Evolutionary conservation across 441 rosid species (phyloP).

Genomic region (Pelargonium citronellum): DNA sequence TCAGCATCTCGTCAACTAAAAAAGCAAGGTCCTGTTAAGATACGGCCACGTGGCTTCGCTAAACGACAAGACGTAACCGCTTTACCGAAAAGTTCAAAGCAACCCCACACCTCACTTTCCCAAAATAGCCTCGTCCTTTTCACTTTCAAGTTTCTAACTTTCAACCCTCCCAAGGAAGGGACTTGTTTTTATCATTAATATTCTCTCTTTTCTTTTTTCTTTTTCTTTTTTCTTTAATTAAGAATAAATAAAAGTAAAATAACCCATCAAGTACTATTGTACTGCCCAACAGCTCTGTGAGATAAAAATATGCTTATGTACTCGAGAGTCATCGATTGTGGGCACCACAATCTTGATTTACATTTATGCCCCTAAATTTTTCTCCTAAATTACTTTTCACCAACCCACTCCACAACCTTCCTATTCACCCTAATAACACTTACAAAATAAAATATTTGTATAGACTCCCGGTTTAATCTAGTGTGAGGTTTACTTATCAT

Average conservation of each 20-base stretch:
- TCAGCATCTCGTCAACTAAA: too few relatives aligned
- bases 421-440: too few relatives aligned
- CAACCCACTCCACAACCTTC: too few relatives aligned
- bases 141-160: not conserved
- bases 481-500: too few relatives aligned
- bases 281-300: not conserved
- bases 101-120: not conserved
- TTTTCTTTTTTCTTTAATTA: not conserved
- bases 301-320: not conserved
- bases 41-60: not conserved
- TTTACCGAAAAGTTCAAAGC: not conserved
- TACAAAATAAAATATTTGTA: too few relatives aligned
- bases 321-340: not conserved
- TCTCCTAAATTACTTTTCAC: slow-evolving; percentile 6
- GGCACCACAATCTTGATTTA: not conserved
- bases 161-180: not conserved
- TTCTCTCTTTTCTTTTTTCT: not conserved
- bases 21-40: too few relatives aligned
- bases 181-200: not conserved
- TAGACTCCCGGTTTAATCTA: too few relatives aligned
- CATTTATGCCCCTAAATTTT: not conserved
- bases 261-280: not conserved
- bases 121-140: not conserved
- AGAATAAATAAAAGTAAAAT: not conserved
- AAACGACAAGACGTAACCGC: not conserved